Base-by-base conservation (phyloP, 179 eudicot genomes). In the Drosera spatulata region DNA sequence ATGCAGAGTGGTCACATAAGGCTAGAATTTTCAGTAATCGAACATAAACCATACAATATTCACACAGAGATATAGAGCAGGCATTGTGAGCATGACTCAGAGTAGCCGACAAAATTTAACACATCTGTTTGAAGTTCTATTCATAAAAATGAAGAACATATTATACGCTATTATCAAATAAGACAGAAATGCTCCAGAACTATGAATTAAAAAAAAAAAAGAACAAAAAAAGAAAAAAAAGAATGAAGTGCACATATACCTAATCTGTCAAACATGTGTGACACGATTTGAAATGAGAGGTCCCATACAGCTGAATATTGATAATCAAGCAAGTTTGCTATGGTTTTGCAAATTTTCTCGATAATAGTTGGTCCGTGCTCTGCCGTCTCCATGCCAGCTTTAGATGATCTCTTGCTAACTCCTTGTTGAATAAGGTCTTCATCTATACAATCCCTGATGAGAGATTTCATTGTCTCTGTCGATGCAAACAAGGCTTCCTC, bases 401-500 rank as follows among this genome's bases (percentile, higher is more conserved):
- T 63, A 42, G 44, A 50, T 11, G 48, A 65, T 39, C 73, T 66
- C 63, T 80, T 85, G 65, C 75, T 79, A 39, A 77, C 77, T n/a
- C 95, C 95, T 65, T 81, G 85, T 71, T 85, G 73, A 63, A 90
- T 80, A 69, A 90, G 69, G 58, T 63, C 81, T 68, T 87, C 96
- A 81, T 94, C 99, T 46, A 94, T 64, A 69, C 99, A 94, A 15
- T 65, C 55, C 53, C 63, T 61, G 44, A 90, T 79, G 41, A 94
- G 73, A 79, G 67, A 80, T 84, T 85, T 94, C 61, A 82, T 80
- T 52, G 94, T 80, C 66, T 82, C 88, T 55, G 81, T 61, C 6
- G 97, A 95, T 14, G 87, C 95, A 67, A 74, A 75, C 64, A 83
- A 70, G 39, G 97, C 84, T 73, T 83, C 99, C 70, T 87, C 96